Conservation (phyloP, 257 asterid species). For the Salvia miltiorrhiza region DNA sequence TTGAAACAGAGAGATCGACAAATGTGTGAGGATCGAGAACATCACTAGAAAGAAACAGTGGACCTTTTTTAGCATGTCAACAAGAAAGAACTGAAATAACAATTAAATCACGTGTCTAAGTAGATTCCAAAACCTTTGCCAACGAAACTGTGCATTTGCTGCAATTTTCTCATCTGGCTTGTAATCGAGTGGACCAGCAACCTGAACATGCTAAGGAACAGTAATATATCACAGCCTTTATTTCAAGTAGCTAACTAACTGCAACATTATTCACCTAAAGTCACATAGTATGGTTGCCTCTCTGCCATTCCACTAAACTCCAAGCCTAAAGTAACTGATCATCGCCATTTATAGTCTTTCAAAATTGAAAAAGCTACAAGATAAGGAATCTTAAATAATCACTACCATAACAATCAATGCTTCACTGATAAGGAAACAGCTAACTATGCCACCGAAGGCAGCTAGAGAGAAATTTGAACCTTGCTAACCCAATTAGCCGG, state of each 20-base stretch:
- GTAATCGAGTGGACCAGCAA: conserved; percentile 70
- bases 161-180: conserved; percentile 61
- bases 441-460: background rate
- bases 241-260: background rate
- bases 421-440: conserved; percentile 10
- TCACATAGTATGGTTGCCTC: background rate
- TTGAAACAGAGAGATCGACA: conserved; percentile 73
- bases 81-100: conserved; percentile 3
- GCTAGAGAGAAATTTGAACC: background rate
- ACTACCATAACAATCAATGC: background rate
- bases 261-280: background rate
- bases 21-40: conserved; percentile 83
- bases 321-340: background rate
- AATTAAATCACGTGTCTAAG: background rate
- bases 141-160: conserved; percentile 88
- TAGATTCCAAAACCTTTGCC: conserved; percentile 69
- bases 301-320: background rate
- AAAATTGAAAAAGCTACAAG: background rate
- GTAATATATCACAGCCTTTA: background rate
- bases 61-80: conserved; percentile 10
- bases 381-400: background rate
- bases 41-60: conserved; percentile 46
- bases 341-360: background rate
- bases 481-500: background rate
- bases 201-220: conserved; percentile 72